phyloP scores from a whole-genome alignment of 2,329 filamentous ascomycete species.

The Arthrinium puccinioides region DNA sequence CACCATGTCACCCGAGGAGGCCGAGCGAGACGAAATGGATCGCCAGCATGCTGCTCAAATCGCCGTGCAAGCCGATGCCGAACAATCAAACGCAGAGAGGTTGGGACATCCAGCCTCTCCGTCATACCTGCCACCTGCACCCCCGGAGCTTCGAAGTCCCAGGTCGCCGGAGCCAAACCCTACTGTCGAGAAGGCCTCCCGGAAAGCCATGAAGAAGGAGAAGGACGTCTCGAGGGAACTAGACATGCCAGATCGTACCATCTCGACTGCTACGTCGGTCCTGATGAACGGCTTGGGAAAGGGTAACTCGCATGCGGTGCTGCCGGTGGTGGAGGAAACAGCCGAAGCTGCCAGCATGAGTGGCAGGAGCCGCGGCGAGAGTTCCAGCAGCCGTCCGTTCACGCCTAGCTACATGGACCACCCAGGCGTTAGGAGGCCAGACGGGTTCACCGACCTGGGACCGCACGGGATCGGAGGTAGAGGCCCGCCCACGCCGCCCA shows the following conservation, averaged over 20 bases:
- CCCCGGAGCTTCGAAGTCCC: constrained; percentile 22
- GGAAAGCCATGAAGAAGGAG: constrained; percentile 19
- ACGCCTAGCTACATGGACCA: constrained; percentile 26
- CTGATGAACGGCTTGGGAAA: constrained; percentile 14
- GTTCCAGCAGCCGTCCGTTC: constrained; percentile 20
- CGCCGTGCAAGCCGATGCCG: constrained; percentile 20
- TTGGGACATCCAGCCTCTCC: constrained; percentile 21
- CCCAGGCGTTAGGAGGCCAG: constrained; percentile 17
- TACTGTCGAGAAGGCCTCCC: constrained; percentile 19
- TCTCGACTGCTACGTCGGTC: constrained; percentile 19
- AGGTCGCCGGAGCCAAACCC: constrained; percentile 22
- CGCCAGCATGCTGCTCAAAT: constrained; percentile 46
- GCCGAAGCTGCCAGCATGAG: constrained; percentile 66
- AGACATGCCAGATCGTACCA: constrained; percentile 21
- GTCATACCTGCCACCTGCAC: constrained; percentile 22
- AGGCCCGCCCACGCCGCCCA: constrained; percentile 40
- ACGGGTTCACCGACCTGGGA: constrained; percentile 25
- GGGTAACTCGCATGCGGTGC: constrained; percentile 27
- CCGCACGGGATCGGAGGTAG: constrained; percentile 22
- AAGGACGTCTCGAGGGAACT: constrained; percentile 22
- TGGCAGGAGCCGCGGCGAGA: constrained; percentile 47
- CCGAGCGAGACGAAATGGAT: constrained; percentile 54
- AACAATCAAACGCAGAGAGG: constrained; percentile 18
- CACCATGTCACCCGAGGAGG: constrained; percentile 85
- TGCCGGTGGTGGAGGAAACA: constrained; percentile 89